Conservation (phyloP, 495 filamentous ascomycete genomes). For the Clohesyomyces aquaticus region DNA sequence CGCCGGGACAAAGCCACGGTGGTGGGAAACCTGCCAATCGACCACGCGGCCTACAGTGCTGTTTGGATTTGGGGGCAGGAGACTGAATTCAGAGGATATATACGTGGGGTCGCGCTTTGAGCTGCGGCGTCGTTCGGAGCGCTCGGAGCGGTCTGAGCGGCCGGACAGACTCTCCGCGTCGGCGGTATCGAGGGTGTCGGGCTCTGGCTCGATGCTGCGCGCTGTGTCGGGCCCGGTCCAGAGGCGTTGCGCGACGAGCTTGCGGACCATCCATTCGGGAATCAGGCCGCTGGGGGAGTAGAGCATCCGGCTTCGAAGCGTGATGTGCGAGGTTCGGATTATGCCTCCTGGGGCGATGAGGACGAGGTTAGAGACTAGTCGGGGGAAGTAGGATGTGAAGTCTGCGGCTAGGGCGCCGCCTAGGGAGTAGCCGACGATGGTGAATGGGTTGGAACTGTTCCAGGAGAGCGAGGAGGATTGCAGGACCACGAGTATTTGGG, state of each 20-base stretch:
- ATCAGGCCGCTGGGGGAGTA: slow-evolving; percentile 60
- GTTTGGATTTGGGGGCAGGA: slow-evolving; percentile 47
- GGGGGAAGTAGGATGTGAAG: slow-evolving; percentile 74
- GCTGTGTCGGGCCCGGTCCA: slow-evolving; percentile 20
- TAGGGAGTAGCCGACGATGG: slow-evolving; percentile 80
- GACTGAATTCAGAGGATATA: slow-evolving; percentile 12
- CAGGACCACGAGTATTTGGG: slow-evolving; percentile 73
- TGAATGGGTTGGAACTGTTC: slow-evolving; percentile 59
- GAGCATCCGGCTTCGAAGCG: slow-evolving; percentile 60
- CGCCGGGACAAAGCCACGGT: slow-evolving; percentile 59
- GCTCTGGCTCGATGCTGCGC: slow-evolving; percentile 23
- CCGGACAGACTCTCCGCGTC: too few relatives aligned
- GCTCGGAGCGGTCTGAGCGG: too few relatives aligned
- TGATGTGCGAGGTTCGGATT: slow-evolving; percentile 66
- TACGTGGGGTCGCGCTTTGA: slow-evolving; percentile 15
- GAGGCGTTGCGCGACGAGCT: slow-evolving; percentile 61
- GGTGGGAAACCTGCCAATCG: slow-evolving; percentile 60
- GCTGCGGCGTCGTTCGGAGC: too few relatives aligned
- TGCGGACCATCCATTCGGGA: slow-evolving; percentile 59
- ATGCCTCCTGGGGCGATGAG: slow-evolving; percentile 78
- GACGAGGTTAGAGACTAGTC: slow-evolving; percentile 66
- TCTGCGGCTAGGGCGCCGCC: slow-evolving; percentile 76
- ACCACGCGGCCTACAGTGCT: slow-evolving; percentile 54
- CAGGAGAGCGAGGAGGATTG: slow-evolving; percentile 71
- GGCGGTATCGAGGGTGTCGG: too few relatives aligned